These are phyloP conservation scores for Dichomitus squalens DNA, from an alignment of 1,284 basidiomycete genomes.

Conservation along the genomic window DNA sequence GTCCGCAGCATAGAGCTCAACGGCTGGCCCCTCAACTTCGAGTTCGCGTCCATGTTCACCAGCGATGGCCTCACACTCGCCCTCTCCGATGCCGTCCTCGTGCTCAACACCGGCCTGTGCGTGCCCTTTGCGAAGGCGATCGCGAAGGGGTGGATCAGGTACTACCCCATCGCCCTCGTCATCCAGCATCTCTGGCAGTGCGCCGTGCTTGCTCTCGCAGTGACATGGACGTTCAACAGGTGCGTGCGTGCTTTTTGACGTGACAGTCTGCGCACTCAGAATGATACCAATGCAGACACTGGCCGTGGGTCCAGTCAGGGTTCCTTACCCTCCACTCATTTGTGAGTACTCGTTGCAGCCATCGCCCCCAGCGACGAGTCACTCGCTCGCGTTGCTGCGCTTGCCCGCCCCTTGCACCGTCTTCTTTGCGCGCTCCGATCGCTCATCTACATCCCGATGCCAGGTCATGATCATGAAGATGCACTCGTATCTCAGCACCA, in stretches of 20 bases:
- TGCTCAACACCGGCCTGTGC: conserved; percentile 74
- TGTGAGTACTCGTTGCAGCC: conserved; percentile 38
- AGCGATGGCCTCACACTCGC: conserved; percentile 85
- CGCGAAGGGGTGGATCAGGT: conserved; percentile 76
- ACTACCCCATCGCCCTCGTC: conserved; percentile 72
- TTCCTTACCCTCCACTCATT: conserved; percentile 93
- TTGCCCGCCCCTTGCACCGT: background rate
- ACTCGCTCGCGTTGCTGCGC: background rate
- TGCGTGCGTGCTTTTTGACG: conserved; percentile 29
- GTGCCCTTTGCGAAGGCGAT: conserved; percentile 86
- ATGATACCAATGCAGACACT: conserved; percentile 57
- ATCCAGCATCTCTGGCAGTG: conserved; percentile 84
- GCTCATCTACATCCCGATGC: background rate
- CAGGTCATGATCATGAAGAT: conserved; percentile 94
- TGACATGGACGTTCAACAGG: conserved; percentile 87
- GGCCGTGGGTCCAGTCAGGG: conserved; percentile 98
- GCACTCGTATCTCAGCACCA: conserved; percentile 92
- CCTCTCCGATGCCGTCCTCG: conserved; percentile 82
- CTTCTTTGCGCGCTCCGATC: background rate
- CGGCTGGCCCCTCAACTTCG: conserved; percentile 79
- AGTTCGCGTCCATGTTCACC: conserved; percentile 89
- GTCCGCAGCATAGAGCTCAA: conserved; percentile 75
- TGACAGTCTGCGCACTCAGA: background rate
- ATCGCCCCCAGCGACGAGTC: no score
- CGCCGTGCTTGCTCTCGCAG: conserved; percentile 63